Base-by-base conservation (phyloP, 306 rosid species). In the Corylus americana region DNA sequence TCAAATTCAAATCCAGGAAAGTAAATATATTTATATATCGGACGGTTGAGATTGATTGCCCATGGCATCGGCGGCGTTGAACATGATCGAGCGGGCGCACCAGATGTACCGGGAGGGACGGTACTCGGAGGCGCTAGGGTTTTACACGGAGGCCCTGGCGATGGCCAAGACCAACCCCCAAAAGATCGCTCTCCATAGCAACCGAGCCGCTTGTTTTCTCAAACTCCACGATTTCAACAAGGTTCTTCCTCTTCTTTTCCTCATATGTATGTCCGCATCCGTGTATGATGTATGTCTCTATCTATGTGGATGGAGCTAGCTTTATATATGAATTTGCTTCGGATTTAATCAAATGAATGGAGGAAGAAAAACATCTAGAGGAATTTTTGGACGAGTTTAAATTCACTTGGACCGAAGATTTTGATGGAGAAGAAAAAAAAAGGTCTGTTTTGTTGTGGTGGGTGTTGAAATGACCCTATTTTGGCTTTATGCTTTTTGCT, bases 131-230 rank as follows among this genome's bases (percentile, higher is more conserved):
- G 98, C 98, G 11, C 78, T 94, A 47, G 94, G 86, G 85, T 92
- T 91, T 66, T 94, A 91, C 87, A 91, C 98, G 2, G 97, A 92
- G 11, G 97, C 97, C 1, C 92, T 94, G 37, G 62, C 78, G 79
- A 44, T 91, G 87, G 95, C 97, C 27, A 92, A 80, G 75, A 91
- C 92, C 69, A 88, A 85, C 22, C 86, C 95, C 10, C 97, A 94
- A 78, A 91, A 79, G 89, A 92, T 92, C 74, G 91, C 97, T 48
- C 79, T 94, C 35, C 98, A 89, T 50, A 94, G 98, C 78, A 94
- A 92, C 35, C 85, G 98, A 16, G 98, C 98, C 71, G 97, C 98
- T 78, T 94, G 98, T 67, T 93, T 79, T 50, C 87, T 94, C 78
- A 94, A 94, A 78, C 98, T 94, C 75, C 97, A 92, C 67, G 80